A percentile compares a stretch with the other conserved stretches of the same genome.
Conservation (phyloP, 768 basidiomycete genomes). For the Tremella mesenterica region DNA sequence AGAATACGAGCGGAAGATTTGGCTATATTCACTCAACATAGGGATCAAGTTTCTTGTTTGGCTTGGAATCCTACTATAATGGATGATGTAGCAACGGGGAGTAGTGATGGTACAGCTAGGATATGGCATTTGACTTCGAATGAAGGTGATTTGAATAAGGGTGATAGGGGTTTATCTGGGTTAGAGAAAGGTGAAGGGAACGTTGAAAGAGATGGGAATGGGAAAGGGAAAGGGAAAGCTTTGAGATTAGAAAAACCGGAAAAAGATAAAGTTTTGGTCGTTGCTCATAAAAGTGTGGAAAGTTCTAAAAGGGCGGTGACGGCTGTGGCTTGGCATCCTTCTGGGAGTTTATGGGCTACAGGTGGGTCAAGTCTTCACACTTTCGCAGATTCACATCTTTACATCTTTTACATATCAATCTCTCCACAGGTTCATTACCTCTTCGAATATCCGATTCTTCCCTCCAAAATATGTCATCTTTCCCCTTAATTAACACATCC, state of each 20-base stretch:
- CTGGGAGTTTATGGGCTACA: slow-evolving; percentile 38
- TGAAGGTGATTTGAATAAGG: no score
- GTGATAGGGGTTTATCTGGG: no score
- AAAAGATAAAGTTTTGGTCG: neutral
- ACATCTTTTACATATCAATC: no score
- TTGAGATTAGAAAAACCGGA: neutral
- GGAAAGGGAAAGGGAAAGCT: neutral
- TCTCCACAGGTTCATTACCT: no score
- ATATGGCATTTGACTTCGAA: slow-evolving; percentile 38
- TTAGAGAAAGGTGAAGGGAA: no score
- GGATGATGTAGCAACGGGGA: slow-evolving; percentile 31
- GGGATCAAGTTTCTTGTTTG: slow-evolving; percentile 29
- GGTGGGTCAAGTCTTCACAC: slow-evolving; percentile 16
- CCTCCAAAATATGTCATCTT: no score
- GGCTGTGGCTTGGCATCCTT: slow-evolving; percentile 38
- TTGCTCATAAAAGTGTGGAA: slow-evolving; percentile 31
- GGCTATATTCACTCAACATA: slow-evolving; percentile 16
- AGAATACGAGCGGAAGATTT: slow-evolving; percentile 14
- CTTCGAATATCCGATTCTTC: no score
- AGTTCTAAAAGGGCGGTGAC: slow-evolving; percentile 27
- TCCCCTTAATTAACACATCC: no score
- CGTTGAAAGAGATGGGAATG: neutral
- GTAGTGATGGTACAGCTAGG: slow-evolving; percentile 27
- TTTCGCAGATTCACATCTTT: no score
- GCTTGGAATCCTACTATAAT: slow-evolving; percentile 40